Conservation (phyloP, 257 asterid genomes). For the Asclepias syriaca region DNA sequence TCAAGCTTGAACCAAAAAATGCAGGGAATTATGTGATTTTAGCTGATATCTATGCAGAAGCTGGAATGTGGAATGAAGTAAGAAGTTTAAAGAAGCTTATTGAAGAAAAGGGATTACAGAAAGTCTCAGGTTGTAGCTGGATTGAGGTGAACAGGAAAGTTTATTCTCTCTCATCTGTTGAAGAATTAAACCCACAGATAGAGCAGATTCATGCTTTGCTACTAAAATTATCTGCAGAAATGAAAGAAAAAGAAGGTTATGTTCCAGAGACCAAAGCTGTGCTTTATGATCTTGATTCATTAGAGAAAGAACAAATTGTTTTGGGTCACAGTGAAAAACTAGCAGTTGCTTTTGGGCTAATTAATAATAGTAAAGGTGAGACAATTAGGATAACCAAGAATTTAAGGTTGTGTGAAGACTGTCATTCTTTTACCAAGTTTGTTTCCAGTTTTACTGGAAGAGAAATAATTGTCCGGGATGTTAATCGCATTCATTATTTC, state of each 20-base stretch:
- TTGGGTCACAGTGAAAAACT: constrained; percentile 88
- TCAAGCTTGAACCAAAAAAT: constrained; percentile 80
- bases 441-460: constrained; percentile 53
- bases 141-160: constrained; percentile 61
- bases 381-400: constrained; percentile 80
- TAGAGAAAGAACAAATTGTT: constrained; percentile 62
- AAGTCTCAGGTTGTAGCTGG: constrained; percentile 87
- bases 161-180: constrained; percentile 49
- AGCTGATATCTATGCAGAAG: constrained; percentile 78
- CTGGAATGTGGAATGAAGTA: constrained; percentile 81
- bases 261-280: constrained; percentile 68
- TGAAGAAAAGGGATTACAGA: constrained; percentile 66
- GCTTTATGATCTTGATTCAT: constrained; percentile 61
- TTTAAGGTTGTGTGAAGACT: constrained; percentile 80
- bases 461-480: constrained; percentile 73
- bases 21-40: constrained; percentile 91
- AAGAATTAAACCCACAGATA: constrained; percentile 71
- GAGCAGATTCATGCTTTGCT: constrained; percentile 69
- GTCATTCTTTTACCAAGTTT: constrained; percentile 73
- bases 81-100: constrained; percentile 58
- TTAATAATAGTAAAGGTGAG: constrained; percentile 65
- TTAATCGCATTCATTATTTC: constrained; percentile 74
- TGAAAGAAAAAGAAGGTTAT: constrained; percentile 75
- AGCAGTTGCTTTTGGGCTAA: constrained; percentile 83
- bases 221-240: constrained; percentile 50